Evolutionary conservation across 345 rosid genomes (phyloP), one percentile per base, ranked within the genome.

Genomic region (Linum lewisii): DNA sequence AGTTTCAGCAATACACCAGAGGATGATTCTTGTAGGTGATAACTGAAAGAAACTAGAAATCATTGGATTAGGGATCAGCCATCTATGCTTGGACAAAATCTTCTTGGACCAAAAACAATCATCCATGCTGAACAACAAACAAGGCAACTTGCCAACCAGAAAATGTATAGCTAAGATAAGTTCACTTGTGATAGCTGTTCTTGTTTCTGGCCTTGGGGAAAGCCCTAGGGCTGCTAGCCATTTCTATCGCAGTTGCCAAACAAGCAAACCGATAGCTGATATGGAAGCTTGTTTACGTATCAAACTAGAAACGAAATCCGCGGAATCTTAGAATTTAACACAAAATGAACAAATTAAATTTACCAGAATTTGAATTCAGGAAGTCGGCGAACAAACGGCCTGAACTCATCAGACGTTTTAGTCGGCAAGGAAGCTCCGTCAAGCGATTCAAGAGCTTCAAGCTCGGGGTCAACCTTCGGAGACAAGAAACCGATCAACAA

Each of bases 311-410:
- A 11, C 13, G 14, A 42, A 11, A 42, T 29, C 34, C 34, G n/a
- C n/a, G n/a, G n/a, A n/a, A n/a, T n/a, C n/a, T n/a, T n/a, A n/a
- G n/a, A n/a, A 29, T 29, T 29, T 42, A 42, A 6, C 18, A 7
- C 9, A 42, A 11, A 11, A 3, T 6, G 18, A 42, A 16, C 47
- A 11, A 11, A 42, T 3, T 3, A 42, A 42, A 11, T 16, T 71
- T 83, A 84, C 91, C 91, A 89, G 73, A 86, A 84, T 62, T 79
- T 86, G 54, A 86, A 86, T 73, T 86, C 95, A 16, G 95, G 95
- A 56, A 84, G 88, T n/a, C 92, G 83, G 67, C 89, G 88, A 67
- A 81, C 50, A 64, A 86, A 86, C 23, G 95, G 95, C 78, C 73
- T 84, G 67, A 79, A 86, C 56, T 89, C 86, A 73, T 82, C 81